These are phyloP conservation scores for Fomitopsis schrenkii DNA, from an alignment of 1,284 basidiomycete species.

Conservation along the genomic window DNA sequence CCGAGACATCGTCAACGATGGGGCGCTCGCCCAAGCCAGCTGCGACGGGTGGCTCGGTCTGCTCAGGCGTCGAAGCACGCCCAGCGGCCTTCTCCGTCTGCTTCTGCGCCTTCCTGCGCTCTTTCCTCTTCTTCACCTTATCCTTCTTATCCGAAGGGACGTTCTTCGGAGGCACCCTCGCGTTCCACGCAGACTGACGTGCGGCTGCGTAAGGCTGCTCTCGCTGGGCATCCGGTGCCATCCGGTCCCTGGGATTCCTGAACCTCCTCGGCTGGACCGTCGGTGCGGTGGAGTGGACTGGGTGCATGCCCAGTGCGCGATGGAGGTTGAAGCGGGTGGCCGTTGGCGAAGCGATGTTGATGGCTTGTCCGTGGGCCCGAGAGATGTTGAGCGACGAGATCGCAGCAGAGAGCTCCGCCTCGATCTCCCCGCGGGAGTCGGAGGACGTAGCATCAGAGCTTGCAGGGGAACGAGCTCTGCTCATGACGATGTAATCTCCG, in stretches of 20 bases:
- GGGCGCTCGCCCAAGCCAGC: slow-evolving; percentile 32
- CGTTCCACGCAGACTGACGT: background rate
- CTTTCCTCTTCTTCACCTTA: slow-evolving; percentile 1
- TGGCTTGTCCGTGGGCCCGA: background rate
- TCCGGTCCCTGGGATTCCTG: slow-evolving; percentile 13
- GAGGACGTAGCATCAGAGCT: background rate
- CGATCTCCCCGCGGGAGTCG: slow-evolving; percentile 1
- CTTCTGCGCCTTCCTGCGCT: slow-evolving; percentile 8
- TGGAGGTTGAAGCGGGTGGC: slow-evolving; percentile 5
- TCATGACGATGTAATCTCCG: slow-evolving; percentile 28
- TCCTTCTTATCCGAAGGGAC: slow-evolving; percentile 4
- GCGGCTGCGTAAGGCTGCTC: background rate
- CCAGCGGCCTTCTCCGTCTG: slow-evolving; percentile 18
- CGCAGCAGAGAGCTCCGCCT: slow-evolving; percentile 16
- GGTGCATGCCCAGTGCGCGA: slow-evolving; percentile 1
- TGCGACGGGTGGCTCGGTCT: background rate
- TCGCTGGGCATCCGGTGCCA: background rate
- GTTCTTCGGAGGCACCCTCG: background rate
- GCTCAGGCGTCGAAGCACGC: slow-evolving; percentile 8
- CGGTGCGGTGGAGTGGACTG: slow-evolving; percentile 1
- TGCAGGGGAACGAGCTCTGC: slow-evolving; percentile 14
- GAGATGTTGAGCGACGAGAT: slow-evolving; percentile 22
- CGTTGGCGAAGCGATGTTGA: background rate
- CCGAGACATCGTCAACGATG: slow-evolving; percentile 51
- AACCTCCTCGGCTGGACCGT: slow-evolving; percentile 10